Evolutionary conservation across 805 yeast genomes (phyloP), one percentile per base, ranked within the genome.

Genomic region (Kodamaea neixiangensis): DNA sequence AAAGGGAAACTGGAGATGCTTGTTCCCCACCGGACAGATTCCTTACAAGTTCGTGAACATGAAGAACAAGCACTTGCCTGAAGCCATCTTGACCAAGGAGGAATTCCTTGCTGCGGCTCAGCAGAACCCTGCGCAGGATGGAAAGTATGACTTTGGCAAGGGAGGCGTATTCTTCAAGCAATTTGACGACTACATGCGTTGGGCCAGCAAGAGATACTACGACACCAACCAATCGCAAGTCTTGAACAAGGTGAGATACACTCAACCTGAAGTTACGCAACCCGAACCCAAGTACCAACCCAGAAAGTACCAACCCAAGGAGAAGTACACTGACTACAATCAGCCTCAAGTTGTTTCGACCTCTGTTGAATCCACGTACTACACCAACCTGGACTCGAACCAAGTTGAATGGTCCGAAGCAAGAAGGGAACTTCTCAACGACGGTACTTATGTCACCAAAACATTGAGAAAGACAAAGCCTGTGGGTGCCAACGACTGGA

Each of bases 1-100:
- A 34, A 75, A 78, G 18, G 98, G 97, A 0, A 80, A 84, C 66
- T 93, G 97, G 97, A 80, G 92, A 62, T 93, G 98, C 69, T 71
- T 93, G 43, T 86, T 92, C 66, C 96, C 97, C 10, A 76, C 76
- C 56, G 52, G 67, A 31, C 61, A 68, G 66, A 44, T 73, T 53
- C 55, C 76, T 58, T 46, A 72, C 60, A 50, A 63, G 52, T 40
- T 71, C 48, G 56, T 72, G 65, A 54, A 55, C 59, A 47, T 57
- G 56, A 60, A 66, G 62, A 51, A 61, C 34, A 54, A 58, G 38
- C 50, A 62, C 40, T 58, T 66, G 14, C 58, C 67, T 3, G 62
- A 62, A 17, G 59, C 60, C 33, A 61, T 77, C 17, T 60, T 83
- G 49, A 75, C 85, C 22, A 81, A 76, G 56, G 90, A 86, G 58